Evolutionary conservation across 139 green algal species (phyloP).

Genomic region (Chlamydomonas sphaeroides): DNA sequence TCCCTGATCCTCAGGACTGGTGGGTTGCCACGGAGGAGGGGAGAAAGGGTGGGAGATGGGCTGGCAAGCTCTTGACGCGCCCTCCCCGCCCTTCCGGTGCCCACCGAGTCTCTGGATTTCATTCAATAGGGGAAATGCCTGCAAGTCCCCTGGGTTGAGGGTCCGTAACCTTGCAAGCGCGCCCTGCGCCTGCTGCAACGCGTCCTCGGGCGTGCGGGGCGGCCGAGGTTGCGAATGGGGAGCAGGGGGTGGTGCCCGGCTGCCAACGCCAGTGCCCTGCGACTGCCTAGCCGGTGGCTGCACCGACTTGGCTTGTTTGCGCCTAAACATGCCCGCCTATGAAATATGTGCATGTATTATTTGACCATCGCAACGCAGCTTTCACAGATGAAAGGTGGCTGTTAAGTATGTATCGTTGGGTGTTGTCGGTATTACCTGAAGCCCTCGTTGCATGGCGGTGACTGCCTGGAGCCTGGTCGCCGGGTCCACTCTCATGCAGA

Average conservation of each 20-base stretch:
- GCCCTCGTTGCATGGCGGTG: no score
- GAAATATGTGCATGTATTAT: no score
- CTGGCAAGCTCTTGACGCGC: background rate
- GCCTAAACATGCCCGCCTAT: no score
- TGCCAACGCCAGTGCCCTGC: background rate
- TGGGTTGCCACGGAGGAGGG: no score
- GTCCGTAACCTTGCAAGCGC: background rate
- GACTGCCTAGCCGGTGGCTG: background rate
- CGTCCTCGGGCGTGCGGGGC: background rate
- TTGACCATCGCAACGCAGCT: no score
- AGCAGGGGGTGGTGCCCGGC: no score
- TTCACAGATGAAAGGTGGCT: no score
- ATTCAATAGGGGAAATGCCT: slow-evolving; percentile 51
- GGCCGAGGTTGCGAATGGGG: background rate
- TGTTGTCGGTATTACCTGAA: no score
- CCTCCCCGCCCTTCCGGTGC: no score
- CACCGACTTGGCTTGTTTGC: background rate
- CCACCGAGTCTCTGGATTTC: slow-evolving; percentile 43
- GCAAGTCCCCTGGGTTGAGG: slow-evolving; percentile 38
- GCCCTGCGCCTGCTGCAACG: slow-evolving; percentile 6
- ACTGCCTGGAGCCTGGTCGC: no score
- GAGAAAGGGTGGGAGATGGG: background rate
- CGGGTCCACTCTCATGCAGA: no score
- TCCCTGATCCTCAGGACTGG: slow-evolving; percentile 54
- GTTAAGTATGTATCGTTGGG: no score